Evolutionary conservation across 805 yeast species (phyloP).

Genomic region (Ogataea methanolica): DNA sequence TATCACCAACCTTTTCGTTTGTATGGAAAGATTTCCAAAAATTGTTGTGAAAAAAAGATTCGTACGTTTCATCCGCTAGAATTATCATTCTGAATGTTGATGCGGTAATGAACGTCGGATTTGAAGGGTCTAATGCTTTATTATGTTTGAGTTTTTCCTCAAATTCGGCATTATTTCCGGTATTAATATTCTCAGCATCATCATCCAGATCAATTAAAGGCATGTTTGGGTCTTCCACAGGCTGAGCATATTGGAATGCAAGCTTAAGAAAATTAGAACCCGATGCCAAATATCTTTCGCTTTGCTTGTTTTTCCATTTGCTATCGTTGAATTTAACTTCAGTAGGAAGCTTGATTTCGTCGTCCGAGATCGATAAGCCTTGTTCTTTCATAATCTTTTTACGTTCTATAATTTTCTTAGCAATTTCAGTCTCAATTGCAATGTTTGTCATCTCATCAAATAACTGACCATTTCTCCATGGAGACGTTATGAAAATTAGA

Average conservation of each 20-base stretch:
- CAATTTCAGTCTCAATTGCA: conserved; percentile 62
- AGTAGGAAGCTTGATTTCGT: conserved; percentile 47
- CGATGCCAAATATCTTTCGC: conserved; percentile 79
- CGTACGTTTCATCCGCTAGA: conserved; percentile 90
- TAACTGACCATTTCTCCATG: conserved; percentile 71
- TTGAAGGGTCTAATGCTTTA: conserved; percentile 76
- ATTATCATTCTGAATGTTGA: conserved; percentile 95
- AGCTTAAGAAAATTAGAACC: conserved; percentile 83
- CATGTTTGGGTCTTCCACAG: conserved; percentile 44
- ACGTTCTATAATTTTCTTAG: conserved; percentile 51
- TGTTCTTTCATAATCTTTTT: conserved; percentile 30
- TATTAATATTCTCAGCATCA: conserved; percentile 21
- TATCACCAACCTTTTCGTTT: conserved; percentile 43
- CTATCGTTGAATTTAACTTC: conserved; percentile 62
- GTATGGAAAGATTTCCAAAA: conserved; percentile 66
- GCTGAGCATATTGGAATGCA: conserved; percentile 86
- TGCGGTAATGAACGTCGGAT: conserved; percentile 68
- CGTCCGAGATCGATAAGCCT: conserved; percentile 26
- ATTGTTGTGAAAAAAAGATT: conserved; percentile 70
- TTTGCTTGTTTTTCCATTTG: conserved; percentile 55
- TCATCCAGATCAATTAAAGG: conserved; percentile 41
- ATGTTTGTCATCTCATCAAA: conserved; percentile 62
- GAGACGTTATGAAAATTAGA: conserved; percentile 71
- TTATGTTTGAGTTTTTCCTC: conserved; percentile 50
- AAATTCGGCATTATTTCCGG: conserved; percentile 15